Percentiles rank a stretch among this genome's conserved stretches.
Evolutionary conservation across 2,329 filamentous ascomycete species (phyloP).

Genomic region (Endothia cerciana): DNA sequence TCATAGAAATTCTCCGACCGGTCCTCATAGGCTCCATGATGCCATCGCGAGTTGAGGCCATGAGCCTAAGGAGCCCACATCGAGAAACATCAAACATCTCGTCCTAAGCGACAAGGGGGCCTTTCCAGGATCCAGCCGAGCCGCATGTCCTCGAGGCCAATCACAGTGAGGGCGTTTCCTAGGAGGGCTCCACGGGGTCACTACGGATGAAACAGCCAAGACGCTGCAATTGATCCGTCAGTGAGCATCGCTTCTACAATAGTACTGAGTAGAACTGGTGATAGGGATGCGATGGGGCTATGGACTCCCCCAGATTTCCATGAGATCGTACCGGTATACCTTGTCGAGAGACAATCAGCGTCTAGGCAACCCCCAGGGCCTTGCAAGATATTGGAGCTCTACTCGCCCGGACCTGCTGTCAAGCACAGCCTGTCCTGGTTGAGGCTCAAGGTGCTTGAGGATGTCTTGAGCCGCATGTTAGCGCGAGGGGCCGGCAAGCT

Average conservation of each 20-base stretch:
- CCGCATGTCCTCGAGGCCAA: conserved; percentile 26
- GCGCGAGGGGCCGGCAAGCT: conserved; percentile 14
- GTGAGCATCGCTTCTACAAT: conserved; percentile 1
- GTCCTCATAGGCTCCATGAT: conserved; percentile 19
- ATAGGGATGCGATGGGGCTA: not conserved
- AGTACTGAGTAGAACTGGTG: not conserved
- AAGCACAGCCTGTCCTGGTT: not conserved
- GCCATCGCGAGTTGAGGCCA: conserved; percentile 18
- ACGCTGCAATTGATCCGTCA: conserved; percentile 25
- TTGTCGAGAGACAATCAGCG: not conserved
- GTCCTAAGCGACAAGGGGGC: conserved; percentile 23
- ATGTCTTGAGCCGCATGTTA: not conserved
- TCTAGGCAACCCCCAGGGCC: not conserved
- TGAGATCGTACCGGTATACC: too few species aligned
- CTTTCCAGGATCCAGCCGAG: conserved; percentile 19
- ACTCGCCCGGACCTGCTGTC: too few species aligned
- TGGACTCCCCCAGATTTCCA: not conserved
- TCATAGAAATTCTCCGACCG: conserved; percentile 14
- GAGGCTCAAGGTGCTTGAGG: conserved; percentile 10
- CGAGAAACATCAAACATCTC: conserved; percentile 27
- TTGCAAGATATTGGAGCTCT: too few species aligned
- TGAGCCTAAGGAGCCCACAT: conserved; percentile 19
- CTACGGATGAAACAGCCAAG: conserved; percentile 29
- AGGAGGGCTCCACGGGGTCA: conserved; percentile 13
- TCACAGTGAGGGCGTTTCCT: conserved; percentile 10